Conservation (phyloP, 2,329 filamentous ascomycete species). For the Aspergillus transmontanensis region DNA sequence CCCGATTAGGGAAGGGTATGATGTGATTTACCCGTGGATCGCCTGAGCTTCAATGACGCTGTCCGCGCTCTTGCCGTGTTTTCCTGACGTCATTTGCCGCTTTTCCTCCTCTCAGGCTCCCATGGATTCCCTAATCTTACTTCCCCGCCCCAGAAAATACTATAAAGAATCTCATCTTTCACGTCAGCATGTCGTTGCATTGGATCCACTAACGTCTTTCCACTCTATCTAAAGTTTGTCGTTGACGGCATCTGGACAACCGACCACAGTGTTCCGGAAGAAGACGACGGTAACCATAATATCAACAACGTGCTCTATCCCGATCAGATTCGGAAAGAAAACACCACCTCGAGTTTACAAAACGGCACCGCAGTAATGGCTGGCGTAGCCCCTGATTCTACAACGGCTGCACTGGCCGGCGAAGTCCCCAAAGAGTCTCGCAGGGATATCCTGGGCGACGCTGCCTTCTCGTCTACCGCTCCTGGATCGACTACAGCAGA, state of each 20-base stretch:
- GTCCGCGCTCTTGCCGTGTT: conserved; percentile 18
- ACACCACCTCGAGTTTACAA: conserved; percentile 11
- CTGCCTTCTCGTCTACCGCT: conserved; percentile 65
- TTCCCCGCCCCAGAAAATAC: conserved; percentile 4
- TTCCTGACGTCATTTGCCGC: conserved; percentile 25
- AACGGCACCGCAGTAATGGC: conserved; percentile 48
- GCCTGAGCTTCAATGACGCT: conserved; percentile 29
- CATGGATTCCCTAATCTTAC: conserved; percentile 1
- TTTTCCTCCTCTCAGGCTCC: background rate
- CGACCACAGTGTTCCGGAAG: conserved; percentile 77
- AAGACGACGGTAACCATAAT: conserved; percentile 81
- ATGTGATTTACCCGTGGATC: background rate
- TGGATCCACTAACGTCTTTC: conserved; percentile 15
- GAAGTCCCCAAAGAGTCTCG: conserved; percentile 33
- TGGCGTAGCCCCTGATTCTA: conserved; percentile 69
- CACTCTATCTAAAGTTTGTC: conserved; percentile 69
- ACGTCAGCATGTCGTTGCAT: conserved; percentile 14
- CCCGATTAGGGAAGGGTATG: background rate
- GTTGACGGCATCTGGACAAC: conserved; percentile 90
- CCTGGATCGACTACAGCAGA: conserved; percentile 71
- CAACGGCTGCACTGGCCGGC: conserved; percentile 61
- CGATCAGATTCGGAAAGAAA: conserved; percentile 61
- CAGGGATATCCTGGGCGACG: conserved; percentile 30
- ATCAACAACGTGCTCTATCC: conserved; percentile 88
- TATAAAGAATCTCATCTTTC: conserved; percentile 24